Evolutionary conservation across 768 basidiomycete species (phyloP).

Genomic region (Exidia glandulosa): DNA sequence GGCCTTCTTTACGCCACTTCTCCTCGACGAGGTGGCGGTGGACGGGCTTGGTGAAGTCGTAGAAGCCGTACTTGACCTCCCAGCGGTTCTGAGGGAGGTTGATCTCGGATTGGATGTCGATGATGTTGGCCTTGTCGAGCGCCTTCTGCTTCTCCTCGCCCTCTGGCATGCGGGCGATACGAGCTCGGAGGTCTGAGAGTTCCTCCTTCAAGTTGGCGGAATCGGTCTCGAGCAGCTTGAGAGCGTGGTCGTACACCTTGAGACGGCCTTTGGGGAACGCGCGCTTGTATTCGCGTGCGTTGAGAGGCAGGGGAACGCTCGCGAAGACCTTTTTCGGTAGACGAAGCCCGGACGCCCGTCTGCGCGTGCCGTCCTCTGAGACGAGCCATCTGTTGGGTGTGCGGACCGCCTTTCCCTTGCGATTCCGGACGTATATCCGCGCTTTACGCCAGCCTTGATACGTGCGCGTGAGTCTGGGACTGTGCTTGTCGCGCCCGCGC

Average conservation of each 20-base stretch:
- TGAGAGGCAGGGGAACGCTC: not conserved
- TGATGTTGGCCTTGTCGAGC: conserved; percentile 39
- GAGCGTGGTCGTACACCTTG: conserved; percentile 62
- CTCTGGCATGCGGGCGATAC: not conserved
- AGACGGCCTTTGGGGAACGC: not conserved
- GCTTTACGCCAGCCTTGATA: not conserved
- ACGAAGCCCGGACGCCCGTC: not conserved
- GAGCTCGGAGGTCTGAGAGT: conserved; percentile 23
- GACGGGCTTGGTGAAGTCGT: conserved; percentile 34
- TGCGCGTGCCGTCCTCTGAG: not conserved
- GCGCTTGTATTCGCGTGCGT: not conserved
- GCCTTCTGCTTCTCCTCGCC: conserved; percentile 28
- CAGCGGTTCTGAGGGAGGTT: conserved; percentile 80
- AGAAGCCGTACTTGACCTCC: conserved; percentile 68
- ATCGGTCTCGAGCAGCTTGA: conserved; percentile 59
- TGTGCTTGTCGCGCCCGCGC: not conserved
- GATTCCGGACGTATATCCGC: not conserved
- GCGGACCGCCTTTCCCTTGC: not conserved
- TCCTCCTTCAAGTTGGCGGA: conserved; percentile 37
- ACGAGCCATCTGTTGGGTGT: not conserved
- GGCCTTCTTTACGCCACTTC: conserved; percentile 76
- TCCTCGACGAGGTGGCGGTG: conserved; percentile 77
- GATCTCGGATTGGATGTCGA: conserved; percentile 71
- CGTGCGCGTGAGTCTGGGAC: not conserved
- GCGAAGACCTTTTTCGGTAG: not conserved